Evolutionary conservation across 225 moss, liverwort and hornwort species (phyloP), one percentile per base, ranked within the genome.

Genomic region (Bryoerythrophyllum caledonicum): DNA sequence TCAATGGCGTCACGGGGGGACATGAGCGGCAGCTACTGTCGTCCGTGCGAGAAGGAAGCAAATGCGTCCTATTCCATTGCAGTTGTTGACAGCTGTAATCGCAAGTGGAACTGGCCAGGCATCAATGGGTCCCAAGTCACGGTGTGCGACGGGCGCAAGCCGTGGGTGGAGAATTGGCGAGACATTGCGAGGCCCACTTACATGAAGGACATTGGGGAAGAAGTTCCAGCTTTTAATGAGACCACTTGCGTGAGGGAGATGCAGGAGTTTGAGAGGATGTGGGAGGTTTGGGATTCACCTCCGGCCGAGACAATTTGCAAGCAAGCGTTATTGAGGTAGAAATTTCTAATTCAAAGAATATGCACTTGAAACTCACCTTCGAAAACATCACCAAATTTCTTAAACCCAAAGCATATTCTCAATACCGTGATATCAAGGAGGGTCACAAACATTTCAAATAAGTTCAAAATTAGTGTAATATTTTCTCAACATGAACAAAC

Each of bases 11-110:
- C 87, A 26, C 43, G 2, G 7, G 94, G 93, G 1, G 85, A 86
- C 10, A 80, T 97, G 43, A 94, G 93, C 67, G 97, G 97, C 37
- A 89, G 90, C 0, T 95, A 97, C 30, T 97, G 97, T 66, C 74
- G 97, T 21, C 97, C 97, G 7, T 97, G 97, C 40, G 90, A 82
- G 26, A 75, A 63, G 4, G 79, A 62, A 40, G 48, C 81, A 17
- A 90, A 82, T 3, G 78, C 79, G 17, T 65, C 56, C 1, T 67
- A n/a, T 5, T 79, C 83, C 1, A 43, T 71, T 16, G 28, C 6
- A 8, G 62, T 93, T 0, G 81, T 88, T 7, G 58, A 73, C 57
- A 51, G 67, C 5, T 64, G 58, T 6, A 20, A 9, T 10, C 77
- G 65, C 24, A 30, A 78, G 30, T 85, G 86, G 89, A 67, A 79